These are phyloP conservation scores for Pyracantha coccinea DNA, from an alignment of 331 rosid genomes.

Conservation along the genomic window DNA sequence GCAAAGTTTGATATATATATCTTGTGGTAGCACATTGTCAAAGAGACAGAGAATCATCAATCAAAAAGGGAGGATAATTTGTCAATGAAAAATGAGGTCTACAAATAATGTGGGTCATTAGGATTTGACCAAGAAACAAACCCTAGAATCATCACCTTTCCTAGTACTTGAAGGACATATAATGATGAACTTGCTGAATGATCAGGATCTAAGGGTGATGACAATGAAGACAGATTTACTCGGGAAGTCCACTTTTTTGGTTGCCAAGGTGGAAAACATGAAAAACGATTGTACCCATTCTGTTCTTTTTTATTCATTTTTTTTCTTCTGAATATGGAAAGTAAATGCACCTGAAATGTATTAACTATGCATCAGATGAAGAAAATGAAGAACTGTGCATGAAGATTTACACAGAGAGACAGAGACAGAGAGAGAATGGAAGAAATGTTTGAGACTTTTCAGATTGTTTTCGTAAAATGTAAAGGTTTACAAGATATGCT, in stretches of 20 bases:
- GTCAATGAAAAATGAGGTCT: not conserved
- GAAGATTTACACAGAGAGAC: too few species aligned
- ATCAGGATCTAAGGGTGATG: not conserved
- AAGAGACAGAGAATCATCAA: not conserved
- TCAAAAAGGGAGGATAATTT: not conserved
- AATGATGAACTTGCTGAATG: not conserved
- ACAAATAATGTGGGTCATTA: not conserved
- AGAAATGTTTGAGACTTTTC: too few species aligned
- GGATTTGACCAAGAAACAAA: not conserved
- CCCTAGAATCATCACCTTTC: not conserved
- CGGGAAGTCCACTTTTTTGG: too few species aligned
- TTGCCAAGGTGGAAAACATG: too few species aligned
- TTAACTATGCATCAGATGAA: not conserved
- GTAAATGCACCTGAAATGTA: too few species aligned
- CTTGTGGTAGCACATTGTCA: not conserved
- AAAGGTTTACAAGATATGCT: too few species aligned
- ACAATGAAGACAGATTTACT: not conserved
- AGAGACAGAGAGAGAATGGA: too few species aligned
- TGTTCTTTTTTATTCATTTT: too few species aligned
- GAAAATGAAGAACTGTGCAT: too few species aligned
- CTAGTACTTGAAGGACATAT: not conserved
- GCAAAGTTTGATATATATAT: not conserved
- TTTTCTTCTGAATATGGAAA: too few species aligned
- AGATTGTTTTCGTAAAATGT: too few species aligned
- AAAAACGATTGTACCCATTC: too few species aligned